A percentile compares a stretch with the other conserved stretches of the same genome.
Conservation (phyloP, 768 basidiomycete genomes). For the Gloeostereum incarnatum region DNA sequence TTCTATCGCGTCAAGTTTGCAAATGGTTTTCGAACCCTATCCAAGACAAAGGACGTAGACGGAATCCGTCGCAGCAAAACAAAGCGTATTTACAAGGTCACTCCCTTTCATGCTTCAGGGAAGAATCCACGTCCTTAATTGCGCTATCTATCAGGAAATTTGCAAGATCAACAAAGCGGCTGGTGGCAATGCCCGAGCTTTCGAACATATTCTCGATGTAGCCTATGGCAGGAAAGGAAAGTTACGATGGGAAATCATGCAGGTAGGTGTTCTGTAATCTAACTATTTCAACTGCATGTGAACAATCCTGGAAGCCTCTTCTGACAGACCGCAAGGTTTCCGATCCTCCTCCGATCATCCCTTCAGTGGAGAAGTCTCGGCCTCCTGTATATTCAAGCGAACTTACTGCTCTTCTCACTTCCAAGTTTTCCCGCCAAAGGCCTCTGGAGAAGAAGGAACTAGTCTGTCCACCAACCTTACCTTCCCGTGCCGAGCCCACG, state of each 20-base stretch:
- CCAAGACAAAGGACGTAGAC: slow-evolving; percentile 19
- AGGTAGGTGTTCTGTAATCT: slow-evolving; percentile 31
- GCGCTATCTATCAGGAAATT: slow-evolving; percentile 39
- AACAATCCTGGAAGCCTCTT: slow-evolving; percentile 38
- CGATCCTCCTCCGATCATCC: slow-evolving; percentile 39
- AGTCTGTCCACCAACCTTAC: slow-evolving; percentile 42
- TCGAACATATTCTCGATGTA: slow-evolving; percentile 48
- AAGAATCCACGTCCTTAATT: neutral
- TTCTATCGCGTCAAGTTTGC: slow-evolving; percentile 23
- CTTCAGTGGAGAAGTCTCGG: slow-evolving; percentile 39
- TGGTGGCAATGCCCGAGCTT: slow-evolving; percentile 34
- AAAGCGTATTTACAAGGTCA: slow-evolving; percentile 39
- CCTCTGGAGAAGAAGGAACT: slow-evolving; percentile 32
- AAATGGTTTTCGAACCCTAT: slow-evolving; percentile 42
- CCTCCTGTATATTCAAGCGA: slow-evolving; percentile 60
- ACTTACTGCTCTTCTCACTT: slow-evolving; percentile 53
- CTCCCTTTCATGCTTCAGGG: slow-evolving; percentile 1
- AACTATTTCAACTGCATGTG: slow-evolving; percentile 1
- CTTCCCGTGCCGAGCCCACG: slow-evolving; percentile 41
- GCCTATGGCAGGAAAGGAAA: slow-evolving; percentile 75
- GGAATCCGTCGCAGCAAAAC: slow-evolving; percentile 27
- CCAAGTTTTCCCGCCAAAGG: slow-evolving; percentile 35
- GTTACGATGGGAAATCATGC: slow-evolving; percentile 55
- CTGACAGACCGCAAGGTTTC: slow-evolving; percentile 34
- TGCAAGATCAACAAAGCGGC: slow-evolving; percentile 48